Evolutionary conservation across 192 early-diverging fungal species (phyloP).

Genomic region (Helicostylum pulchrum): DNA sequence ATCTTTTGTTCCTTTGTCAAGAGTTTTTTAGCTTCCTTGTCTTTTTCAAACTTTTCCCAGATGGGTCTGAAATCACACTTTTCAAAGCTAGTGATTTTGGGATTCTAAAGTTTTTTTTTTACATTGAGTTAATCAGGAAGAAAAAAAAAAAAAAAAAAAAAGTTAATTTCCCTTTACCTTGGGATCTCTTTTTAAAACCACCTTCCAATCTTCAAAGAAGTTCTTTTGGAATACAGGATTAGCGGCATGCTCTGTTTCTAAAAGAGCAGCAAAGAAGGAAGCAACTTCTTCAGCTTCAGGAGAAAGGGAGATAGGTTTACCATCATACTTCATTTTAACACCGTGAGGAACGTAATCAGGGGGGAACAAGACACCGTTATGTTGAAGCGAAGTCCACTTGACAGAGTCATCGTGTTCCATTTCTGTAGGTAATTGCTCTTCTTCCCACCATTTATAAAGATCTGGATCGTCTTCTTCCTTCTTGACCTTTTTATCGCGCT

Average conservation of each 20-base stretch:
- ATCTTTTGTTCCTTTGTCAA: constrained; percentile 92
- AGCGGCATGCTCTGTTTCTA: constrained; percentile 80
- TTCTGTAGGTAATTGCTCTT: constrained; percentile 51
- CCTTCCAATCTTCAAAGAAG: constrained; percentile 89
- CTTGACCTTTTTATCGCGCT: constrained; percentile 32
- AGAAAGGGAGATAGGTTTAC: constrained; percentile 57
- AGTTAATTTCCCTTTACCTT: constrained; percentile 43
- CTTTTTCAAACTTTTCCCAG: constrained; percentile 67
- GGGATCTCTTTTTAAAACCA: constrained; percentile 58
- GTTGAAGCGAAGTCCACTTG: constrained; percentile 87
- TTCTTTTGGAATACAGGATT: constrained; percentile 86
- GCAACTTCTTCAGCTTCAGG: constrained; percentile 93
- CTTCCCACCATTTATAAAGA: constrained; percentile 69
- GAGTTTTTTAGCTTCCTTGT: constrained; percentile 77
- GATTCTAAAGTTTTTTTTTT: constrained; percentile 39
- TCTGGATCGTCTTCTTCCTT: constrained; percentile 53
- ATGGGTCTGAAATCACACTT: constrained; percentile 92
- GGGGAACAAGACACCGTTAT: constrained; percentile 88
- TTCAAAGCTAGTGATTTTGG: constrained; percentile 69
- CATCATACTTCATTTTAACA: constrained; percentile 84
- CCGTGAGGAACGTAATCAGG: constrained; percentile 89
- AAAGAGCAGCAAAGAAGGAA: constrained; percentile 84
- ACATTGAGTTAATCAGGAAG: neutral
- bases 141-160: constrained; percentile 1
- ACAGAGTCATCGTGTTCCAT: constrained; percentile 45